Evolutionary conservation across 768 basidiomycete genomes (phyloP).

Genomic region (Lentinula sp.): DNA sequence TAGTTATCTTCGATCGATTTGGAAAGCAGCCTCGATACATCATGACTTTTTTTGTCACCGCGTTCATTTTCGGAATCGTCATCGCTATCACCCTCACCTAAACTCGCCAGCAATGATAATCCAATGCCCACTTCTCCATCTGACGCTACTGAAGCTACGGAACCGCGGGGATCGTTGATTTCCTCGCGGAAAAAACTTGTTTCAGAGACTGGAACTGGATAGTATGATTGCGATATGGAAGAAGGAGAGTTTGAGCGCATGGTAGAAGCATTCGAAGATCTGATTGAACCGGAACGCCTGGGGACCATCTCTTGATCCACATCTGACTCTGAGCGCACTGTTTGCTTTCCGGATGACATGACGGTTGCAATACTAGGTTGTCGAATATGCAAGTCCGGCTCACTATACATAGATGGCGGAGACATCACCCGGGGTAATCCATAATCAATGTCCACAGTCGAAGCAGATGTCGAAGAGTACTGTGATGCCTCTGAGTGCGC

Average conservation of each 20-base stretch:
- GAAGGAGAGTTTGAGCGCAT: neutral
- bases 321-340: neutral
- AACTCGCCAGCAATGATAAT: conserved; percentile 43
- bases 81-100: conserved; percentile 8
- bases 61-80: conserved; percentile 8
- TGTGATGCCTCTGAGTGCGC: neutral
- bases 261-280: neutral
- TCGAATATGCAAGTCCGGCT: neutral
- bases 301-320: neutral
- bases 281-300: neutral
- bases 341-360: neutral
- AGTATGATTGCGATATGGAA: neutral
- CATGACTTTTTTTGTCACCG: neutral
- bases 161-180: neutral
- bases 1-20: neutral
- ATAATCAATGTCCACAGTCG: neutral
- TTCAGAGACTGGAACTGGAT: neutral
- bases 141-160: conserved; percentile 32
- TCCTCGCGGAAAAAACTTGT: neutral
- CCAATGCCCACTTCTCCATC: conserved; percentile 69
- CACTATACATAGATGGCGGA: conserved; percentile 3
- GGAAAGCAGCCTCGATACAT: neutral
- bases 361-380: neutral
- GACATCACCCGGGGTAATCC: conserved; percentile 1
- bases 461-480: neutral